Base-by-base conservation (phyloP, 2,329 filamentous ascomycete genomes). In the Orbilia oligospora region DNA sequence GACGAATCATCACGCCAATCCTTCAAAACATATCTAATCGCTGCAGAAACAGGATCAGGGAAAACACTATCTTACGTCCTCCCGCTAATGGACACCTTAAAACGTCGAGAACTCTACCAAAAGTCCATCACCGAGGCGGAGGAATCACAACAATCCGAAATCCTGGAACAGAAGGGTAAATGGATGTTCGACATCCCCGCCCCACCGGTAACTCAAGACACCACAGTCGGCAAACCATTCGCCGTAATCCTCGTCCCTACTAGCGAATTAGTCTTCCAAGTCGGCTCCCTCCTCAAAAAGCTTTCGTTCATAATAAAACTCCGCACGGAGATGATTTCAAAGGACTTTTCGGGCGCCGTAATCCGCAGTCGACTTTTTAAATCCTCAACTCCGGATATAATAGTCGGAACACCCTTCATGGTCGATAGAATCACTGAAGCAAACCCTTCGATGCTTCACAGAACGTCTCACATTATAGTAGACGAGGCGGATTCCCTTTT, bases 401-500 rank as follows among this genome's bases (percentile, higher is more conserved):
- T 78, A 30, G 75, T 78, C 68, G 75, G 75, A 30, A 99, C 96
- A 0, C 97, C 96, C 3, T 94, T 97, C 83, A 88, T 99, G 10
- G 89, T 99, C 46, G 89, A 92, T 71, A 94, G 93, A 79, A 96
- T 99, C 83, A 93, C 93, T 12, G 90, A 97, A 81, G 91, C 90
- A 20, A 94, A 97, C 81, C 96, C 96, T 10, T 95, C 97, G 82
- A 91, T 99, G 79, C 89, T 99, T 41, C 94, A 93, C n/a, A 91
- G 93, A 12, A 94, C 98, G 75, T 91, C 90, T 0, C 93, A 98
- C 83, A 88, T 99, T 10, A 89, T 99, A 76, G 88, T 97, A 61
- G 97, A 99, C 83, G 97, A 99, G 86, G 97, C 97, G 0, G 96
- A 99, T 85, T 97, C 94, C 3, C 89, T 99, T 9, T 89, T 99